Evolutionary conservation across 208 protist species (phyloP), one percentile per base, ranked within the genome.

Genomic region (Trypanosoma rangeli): DNA sequence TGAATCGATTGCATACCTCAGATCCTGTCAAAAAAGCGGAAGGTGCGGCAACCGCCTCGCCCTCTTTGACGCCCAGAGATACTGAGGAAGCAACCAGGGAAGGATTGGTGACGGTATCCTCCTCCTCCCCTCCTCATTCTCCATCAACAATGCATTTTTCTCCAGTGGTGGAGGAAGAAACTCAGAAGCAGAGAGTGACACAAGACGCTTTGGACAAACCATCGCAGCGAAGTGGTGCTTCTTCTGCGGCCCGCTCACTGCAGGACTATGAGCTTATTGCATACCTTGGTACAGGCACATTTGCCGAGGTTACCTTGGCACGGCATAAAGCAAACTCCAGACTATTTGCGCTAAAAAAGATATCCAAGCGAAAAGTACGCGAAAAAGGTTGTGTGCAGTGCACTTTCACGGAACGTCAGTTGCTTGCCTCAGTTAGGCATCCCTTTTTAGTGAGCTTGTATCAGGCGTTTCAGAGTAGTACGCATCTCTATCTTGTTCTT

Each of bases 281-380:
- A 8, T 92, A 90, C 61, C 64, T 96, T n/a, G 90, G 90, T 56
- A 83, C 53, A 37, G 90, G 90, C 54, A 86, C 85, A 53, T 96
- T 96, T 70, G 86, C 87, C 5, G 90, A 96, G 68, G 90, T 96
- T 28, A 96, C 90, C 15, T 76, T 96, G 33, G 90, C 90, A 26
- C 81, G 90, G 28, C 84, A 86, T 64, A 79, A 82, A 13, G 54
- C 67, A n/a, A 94, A 83, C 12, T 48, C 74, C 9, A 77, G 89
- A 63, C 76, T 90, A n/a, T 96, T 83, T 71, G 87, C 90, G 0
- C 78, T 96, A 26, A 96, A 96, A 67, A 93, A 92, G 54, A 96
- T 96, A 60, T 90, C 80, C 0, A 96, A 96, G 73, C 74, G 80
- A 73, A 89, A 89, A 56, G 84, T 96, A 69, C 71, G 82, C 54